These are phyloP conservation scores for Protea cynaroides DNA, from an alignment of 164 flowering plant species.

Conservation along the genomic window DNA sequence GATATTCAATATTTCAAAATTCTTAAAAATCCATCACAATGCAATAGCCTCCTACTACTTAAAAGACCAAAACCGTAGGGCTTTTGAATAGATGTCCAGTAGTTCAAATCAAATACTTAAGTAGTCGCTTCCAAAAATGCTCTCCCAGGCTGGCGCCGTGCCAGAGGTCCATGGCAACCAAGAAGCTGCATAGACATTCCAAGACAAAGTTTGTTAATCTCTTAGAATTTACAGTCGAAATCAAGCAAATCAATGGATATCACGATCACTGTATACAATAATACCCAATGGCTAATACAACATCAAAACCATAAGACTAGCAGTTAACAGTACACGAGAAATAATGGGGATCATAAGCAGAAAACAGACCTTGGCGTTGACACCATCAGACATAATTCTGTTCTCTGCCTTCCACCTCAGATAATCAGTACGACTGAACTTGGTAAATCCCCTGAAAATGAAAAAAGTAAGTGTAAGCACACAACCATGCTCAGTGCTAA, in stretches of 20 bases:
- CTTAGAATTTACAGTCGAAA: too few species aligned
- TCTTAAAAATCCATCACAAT: background rate
- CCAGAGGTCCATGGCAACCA: slow-evolving; percentile 50
- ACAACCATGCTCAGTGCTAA: background rate
- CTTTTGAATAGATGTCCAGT: background rate
- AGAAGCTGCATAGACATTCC: slow-evolving; percentile 33
- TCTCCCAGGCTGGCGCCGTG: slow-evolving; percentile 38
- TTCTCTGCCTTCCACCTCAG: slow-evolving; percentile 45
- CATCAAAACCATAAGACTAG: too few species aligned
- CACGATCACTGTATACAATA: too few species aligned
- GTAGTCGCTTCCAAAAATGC: slow-evolving; percentile 28
- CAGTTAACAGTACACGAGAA: too few species aligned
- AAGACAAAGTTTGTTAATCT: background rate
- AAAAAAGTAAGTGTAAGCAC: too few species aligned
- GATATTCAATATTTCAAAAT: background rate
- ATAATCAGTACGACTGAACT: slow-evolving; percentile 45
- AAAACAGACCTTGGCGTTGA: slow-evolving; percentile 47
- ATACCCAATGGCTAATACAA: too few species aligned
- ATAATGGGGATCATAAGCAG: too few species aligned
- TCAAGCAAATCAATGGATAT: too few species aligned
- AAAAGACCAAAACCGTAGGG: too few species aligned
- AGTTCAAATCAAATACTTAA: background rate
- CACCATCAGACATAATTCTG: slow-evolving; percentile 45
- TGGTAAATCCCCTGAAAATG: slow-evolving; percentile 47
- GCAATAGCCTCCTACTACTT: too few species aligned